phyloP scores from a whole-genome alignment of 148 eudicot genomes.

The Rhododendron ovatum region DNA sequence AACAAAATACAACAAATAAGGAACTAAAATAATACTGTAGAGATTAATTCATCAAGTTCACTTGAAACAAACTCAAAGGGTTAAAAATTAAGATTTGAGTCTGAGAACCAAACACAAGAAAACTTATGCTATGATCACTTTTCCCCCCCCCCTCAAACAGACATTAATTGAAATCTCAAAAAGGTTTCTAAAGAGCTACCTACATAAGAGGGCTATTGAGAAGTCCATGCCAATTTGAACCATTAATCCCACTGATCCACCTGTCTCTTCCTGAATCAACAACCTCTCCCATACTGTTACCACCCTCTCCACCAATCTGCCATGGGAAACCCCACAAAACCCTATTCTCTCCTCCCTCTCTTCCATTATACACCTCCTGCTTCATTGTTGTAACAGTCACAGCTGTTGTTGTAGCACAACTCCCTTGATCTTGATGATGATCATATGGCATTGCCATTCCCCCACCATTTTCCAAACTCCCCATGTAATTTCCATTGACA shows the following conservation, averaged over 20 bases:
- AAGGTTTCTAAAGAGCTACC: neutral
- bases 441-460: conserved; percentile 30
- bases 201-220: conserved; percentile 72
- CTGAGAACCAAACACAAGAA: conserved; percentile 8
- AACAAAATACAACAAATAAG: neutral
- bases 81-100: conserved; percentile 12
- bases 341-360: conserved; percentile 23
- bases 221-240: conserved; percentile 61
- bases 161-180: neutral
- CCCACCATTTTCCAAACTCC: conserved; percentile 22
- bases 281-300: conserved; percentile 22
- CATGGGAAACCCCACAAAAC: conserved; percentile 60
- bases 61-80: conserved; percentile 13
- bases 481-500: conserved; percentile 19
- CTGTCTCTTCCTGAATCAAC: conserved; percentile 28
- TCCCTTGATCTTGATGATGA: conserved; percentile 10
- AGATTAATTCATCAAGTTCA: conserved; percentile 15
- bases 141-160: neutral
- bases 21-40: neutral
- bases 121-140: neutral
- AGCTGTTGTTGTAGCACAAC: conserved; percentile 26
- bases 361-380: conserved; percentile 36
- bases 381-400: conserved; percentile 28
- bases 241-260: conserved; percentile 38
- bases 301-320: conserved; percentile 41